Conservation (phyloP, 805 yeast genomes). For the Wickerhamomyces chaumierensis region DNA sequence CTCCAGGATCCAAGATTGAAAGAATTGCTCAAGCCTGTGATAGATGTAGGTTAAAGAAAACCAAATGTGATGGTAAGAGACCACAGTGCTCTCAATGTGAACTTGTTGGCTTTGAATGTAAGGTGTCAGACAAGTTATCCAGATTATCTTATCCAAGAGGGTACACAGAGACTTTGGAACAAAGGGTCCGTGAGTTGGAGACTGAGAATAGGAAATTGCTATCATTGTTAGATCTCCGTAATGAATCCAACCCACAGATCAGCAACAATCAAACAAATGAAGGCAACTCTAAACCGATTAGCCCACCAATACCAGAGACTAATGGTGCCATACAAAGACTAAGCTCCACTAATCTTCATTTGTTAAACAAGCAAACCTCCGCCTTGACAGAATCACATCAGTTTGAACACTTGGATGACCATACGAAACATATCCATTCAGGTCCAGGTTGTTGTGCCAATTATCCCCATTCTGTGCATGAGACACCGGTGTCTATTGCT, state of each 20-base stretch:
- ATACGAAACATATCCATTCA: conserved; percentile 25
- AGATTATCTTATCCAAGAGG: conserved; percentile 87
- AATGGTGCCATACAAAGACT: conserved; percentile 9
- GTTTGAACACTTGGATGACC: conserved; percentile 8
- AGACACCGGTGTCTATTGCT: conserved; percentile 52
- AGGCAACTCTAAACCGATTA: neutral
- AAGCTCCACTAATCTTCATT: conserved; percentile 24
- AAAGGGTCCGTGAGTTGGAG: conserved; percentile 76
- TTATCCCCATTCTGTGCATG: conserved; percentile 43
- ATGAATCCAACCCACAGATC: no score
- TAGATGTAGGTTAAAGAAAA: conserved; percentile 73
- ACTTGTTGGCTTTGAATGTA: conserved; percentile 78
- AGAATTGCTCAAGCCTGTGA: conserved; percentile 90
- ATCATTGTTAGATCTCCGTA: conserved; percentile 52
- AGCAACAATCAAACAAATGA: no score
- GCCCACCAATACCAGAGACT: neutral
- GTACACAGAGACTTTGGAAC: conserved; percentile 83
- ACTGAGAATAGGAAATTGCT: conserved; percentile 63
- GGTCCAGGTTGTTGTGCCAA: conserved; percentile 50
- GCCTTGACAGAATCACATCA: conserved; percentile 4
- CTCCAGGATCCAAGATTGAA: conserved; percentile 55
- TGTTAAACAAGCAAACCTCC: conserved; percentile 17
- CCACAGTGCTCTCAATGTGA: conserved; percentile 76
- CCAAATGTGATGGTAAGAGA: conserved; percentile 63
- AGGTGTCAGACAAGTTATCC: conserved; percentile 76